Evolutionary conservation across 805 yeast genomes (phyloP).

Genomic region (Ogataea paradorogensis): DNA sequence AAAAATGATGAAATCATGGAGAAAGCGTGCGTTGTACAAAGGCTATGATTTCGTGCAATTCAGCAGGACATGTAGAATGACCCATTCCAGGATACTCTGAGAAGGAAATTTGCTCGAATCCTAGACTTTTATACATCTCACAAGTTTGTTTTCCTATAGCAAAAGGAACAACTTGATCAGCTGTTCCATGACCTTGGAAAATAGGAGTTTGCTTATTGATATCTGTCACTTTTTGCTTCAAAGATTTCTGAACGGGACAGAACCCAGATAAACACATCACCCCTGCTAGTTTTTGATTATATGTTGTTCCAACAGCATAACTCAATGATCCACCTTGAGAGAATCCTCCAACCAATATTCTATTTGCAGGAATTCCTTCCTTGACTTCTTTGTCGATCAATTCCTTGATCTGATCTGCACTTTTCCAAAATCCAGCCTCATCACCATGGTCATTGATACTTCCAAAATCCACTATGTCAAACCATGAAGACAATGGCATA

Average conservation of each 20-base stretch:
- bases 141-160: constrained; percentile 39
- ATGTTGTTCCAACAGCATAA: constrained; percentile 53
- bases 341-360: constrained; percentile 90
- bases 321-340: constrained; percentile 90
- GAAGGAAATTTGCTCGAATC: constrained; percentile 46
- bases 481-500: constrained; percentile 78
- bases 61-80: constrained; percentile 69
- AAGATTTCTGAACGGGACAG: constrained; percentile 38
- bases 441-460: constrained; percentile 48
- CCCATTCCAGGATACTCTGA: constrained; percentile 59
- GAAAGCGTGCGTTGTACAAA: constrained; percentile 41
- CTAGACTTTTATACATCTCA: constrained; percentile 45
- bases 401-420: constrained; percentile 43
- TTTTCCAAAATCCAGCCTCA: constrained; percentile 48
- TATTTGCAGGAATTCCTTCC: constrained; percentile 52
- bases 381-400: constrained; percentile 54
- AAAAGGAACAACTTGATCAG: constrained; percentile 61
- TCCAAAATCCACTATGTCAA: constrained; percentile 63
- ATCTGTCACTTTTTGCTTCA: constrained; percentile 26
- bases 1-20: neutral
- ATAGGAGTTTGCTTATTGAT: constrained; percentile 65
- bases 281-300: constrained; percentile 71
- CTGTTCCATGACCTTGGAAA: constrained; percentile 85
- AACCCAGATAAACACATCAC: constrained; percentile 77
- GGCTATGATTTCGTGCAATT: constrained; percentile 50